Evolutionary conservation across 148 eudicot species (phyloP), one percentile per base, ranked within the genome.

Genomic region (Camellia japonica): DNA sequence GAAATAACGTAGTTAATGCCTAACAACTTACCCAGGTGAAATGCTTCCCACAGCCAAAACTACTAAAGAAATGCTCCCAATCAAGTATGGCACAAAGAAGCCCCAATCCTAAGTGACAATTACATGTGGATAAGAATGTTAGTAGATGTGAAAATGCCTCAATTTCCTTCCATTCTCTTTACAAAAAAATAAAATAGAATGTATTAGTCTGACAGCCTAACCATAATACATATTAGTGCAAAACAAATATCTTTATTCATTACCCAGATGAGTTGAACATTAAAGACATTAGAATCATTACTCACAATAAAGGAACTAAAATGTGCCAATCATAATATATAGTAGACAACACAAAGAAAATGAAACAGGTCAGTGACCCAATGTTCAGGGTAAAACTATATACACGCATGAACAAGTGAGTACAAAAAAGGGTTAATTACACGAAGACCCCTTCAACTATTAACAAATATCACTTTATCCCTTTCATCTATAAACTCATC

Each of bases 21-120:
- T 12, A n/a, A 78, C 23, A 49, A 75, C 93, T 85, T 92, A 96
- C 99, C 98, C 99, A 69, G 99, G 99, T 20, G 98, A 80, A 79
- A 71, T 90, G 84, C 99, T 96, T 68, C 99, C 99, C 61, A 96
- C 83, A 71, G 87, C 99, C 89, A 96, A 84, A 89, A 96, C 99
- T 78, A 96, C 71, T 76, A 96, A 85, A 67, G 99, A 93, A 72
- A 93, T 91, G 87, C 94, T 92, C 46, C 99, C 99, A 47, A 92
- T 72, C 84, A 96, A 90, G 85, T 96, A 96, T 43, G 99, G 99
- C 85, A 92, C 87, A 23, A 96, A 96, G 87, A 96, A 96, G 69
- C 99, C 98, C 98, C 98, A 96, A 74, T 96, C 99, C 99, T 96
- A 79, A 79, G 62, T 4, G 65, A 67, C 30, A 77, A 73, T 79